Evolutionary conservation across 345 rosid species (phyloP).

Genomic region (Eucalyptus pauciflora): DNA sequence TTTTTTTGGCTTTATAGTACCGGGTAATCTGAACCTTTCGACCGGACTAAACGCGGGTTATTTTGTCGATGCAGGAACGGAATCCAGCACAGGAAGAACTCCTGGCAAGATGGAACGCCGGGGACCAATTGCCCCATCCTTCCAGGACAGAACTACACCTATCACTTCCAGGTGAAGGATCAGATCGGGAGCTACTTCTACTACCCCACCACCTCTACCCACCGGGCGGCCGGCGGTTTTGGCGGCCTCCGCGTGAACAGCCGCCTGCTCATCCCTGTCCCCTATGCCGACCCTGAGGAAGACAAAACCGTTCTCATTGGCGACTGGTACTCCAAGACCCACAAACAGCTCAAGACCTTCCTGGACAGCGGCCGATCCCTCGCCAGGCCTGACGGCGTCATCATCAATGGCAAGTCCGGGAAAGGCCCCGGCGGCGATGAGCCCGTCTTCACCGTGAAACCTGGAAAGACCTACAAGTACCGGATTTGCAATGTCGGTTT

Average conservation of each 20-base stretch:
- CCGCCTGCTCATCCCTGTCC: constrained; percentile 63
- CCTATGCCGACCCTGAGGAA: constrained; percentile 53
- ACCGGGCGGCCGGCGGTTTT: constrained; percentile 52
- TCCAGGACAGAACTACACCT: constrained; percentile 64
- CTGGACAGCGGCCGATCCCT: constrained; percentile 47
- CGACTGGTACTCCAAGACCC: constrained; percentile 59
- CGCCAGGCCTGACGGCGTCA: constrained; percentile 43
- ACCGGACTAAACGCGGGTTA: not conserved
- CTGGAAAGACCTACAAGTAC: constrained; percentile 52
- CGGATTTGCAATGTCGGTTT: constrained; percentile 57
- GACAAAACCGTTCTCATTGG: constrained; percentile 45
- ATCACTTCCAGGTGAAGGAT: constrained; percentile 80
- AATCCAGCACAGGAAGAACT: constrained; percentile 77
- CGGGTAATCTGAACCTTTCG: not conserved
- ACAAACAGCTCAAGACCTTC: constrained; percentile 23
- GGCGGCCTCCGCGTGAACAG: constrained; percentile 68
- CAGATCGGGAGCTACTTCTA: constrained; percentile 76
- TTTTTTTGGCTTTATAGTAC: too few species aligned
- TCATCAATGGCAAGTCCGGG: constrained; percentile 45
- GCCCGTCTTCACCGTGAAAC: constrained; percentile 54
- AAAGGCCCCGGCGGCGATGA: constrained; percentile 15
- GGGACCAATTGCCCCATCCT: constrained; percentile 76
- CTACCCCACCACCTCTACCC: constrained; percentile 44
- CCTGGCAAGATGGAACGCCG: constrained; percentile 61
- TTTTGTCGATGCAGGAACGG: constrained; percentile 38